Percentiles rank a stretch among this genome's conserved stretches.
These are phyloP conservation scores for Blastobotrys apis DNA, from an alignment of 1,139 yeast species.

Conservation along the genomic window DNA sequence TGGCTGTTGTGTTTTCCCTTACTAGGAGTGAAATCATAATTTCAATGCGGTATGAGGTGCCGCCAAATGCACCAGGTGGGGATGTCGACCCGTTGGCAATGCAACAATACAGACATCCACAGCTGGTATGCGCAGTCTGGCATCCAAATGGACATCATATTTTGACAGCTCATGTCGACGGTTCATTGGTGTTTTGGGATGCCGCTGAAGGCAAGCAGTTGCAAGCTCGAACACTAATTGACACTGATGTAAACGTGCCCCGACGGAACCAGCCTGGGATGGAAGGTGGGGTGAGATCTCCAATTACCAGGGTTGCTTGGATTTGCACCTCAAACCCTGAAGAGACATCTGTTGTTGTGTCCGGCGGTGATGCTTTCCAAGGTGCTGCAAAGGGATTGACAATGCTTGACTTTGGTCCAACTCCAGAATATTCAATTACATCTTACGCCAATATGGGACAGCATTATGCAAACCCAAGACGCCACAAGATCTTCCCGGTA, in stretches of 20 bases:
- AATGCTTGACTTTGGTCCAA: slow-evolving; percentile 71
- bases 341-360: slow-evolving; percentile 63
- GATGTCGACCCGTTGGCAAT: slow-evolving; percentile 41
- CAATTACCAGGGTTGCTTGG: slow-evolving; percentile 54
- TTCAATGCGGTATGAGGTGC: slow-evolving; percentile 55
- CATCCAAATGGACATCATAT: slow-evolving; percentile 92
- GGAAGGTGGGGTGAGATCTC: slow-evolving; percentile 30
- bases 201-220: slow-evolving; percentile 67
- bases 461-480: slow-evolving; percentile 64
- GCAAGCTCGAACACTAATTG: slow-evolving; percentile 69
- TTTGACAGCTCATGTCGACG: slow-evolving; percentile 74
- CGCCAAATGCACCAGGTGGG: slow-evolving; percentile 62
- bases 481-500: slow-evolving; percentile 52
- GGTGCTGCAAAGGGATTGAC: slow-evolving; percentile 52
- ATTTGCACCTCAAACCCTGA: slow-evolving; percentile 77
- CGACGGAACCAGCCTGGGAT: slow-evolving; percentile 12
- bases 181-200: slow-evolving; percentile 90
- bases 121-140: slow-evolving; percentile 61
- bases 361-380: slow-evolving; percentile 57
- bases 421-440: slow-evolving; percentile 74
- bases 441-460: slow-evolving; percentile 79
- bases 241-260: slow-evolving; percentile 59
- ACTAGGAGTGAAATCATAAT: slow-evolving; percentile 54
- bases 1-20: slow-evolving; percentile 67
- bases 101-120: slow-evolving; percentile 43